phyloP scores from a whole-genome alignment of 2,329 filamentous ascomycete species.

The Mollisiaceae sp. region DNA sequence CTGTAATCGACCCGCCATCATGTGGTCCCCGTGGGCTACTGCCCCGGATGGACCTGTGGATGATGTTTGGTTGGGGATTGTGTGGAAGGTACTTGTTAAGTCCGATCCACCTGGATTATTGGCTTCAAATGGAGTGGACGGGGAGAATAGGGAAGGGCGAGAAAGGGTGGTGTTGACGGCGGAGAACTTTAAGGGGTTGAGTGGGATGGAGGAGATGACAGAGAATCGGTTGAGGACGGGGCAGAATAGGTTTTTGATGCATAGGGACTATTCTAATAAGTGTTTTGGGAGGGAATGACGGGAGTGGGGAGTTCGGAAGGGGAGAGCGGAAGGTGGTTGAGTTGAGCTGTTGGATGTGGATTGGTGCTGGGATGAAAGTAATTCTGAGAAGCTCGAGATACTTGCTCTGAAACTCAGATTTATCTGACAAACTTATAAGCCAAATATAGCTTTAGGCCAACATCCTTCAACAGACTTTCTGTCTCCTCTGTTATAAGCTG shows the following conservation, averaged over 20 bases:
- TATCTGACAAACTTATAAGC: background rate
- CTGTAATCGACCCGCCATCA: slow-evolving; percentile 28
- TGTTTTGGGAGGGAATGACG: slow-evolving; percentile 5
- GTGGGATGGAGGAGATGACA: slow-evolving; percentile 30
- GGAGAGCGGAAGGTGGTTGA: background rate
- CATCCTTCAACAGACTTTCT: background rate
- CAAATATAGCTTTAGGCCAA: background rate
- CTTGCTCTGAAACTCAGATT: background rate
- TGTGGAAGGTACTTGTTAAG: slow-evolving; percentile 28
- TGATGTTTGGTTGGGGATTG: slow-evolving; percentile 26
- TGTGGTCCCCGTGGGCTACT: slow-evolving; percentile 32
- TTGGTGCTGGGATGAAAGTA: background rate
- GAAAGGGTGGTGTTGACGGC: slow-evolving; percentile 19
- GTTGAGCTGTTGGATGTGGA: slow-evolving; percentile 8
- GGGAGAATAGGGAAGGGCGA: background rate
- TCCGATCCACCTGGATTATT: background rate
- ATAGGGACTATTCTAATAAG: slow-evolving; percentile 25
- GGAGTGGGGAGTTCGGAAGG: background rate
- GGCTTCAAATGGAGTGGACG: background rate
- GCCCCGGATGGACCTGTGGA: slow-evolving; percentile 23
- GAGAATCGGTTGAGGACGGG: slow-evolving; percentile 29
- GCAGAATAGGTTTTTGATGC: slow-evolving; percentile 35
- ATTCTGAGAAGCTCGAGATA: background rate
- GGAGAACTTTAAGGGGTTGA: slow-evolving; percentile 32
- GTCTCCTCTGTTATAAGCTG: background rate